A percentile compares a stretch with the other conserved stretches of the same genome.
Evolutionary conservation across 768 basidiomycete genomes (phyloP).

Genomic region (Tylopilus vinaceipallidus): DNA sequence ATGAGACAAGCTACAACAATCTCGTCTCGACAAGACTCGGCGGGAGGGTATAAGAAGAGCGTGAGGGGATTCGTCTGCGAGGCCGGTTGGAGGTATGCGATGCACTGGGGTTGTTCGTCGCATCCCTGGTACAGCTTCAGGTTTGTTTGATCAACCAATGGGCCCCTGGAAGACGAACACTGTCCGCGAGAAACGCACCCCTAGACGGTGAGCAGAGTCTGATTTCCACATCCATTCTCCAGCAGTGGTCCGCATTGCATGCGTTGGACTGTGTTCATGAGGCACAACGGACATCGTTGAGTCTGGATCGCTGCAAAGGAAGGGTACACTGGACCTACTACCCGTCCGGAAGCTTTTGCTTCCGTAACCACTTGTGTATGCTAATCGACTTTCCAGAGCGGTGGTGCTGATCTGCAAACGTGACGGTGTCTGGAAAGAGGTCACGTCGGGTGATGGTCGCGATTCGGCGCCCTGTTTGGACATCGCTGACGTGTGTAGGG

Average conservation of each 20-base stretch:
- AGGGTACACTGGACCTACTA: constrained; percentile 14
- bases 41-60: constrained; percentile 8
- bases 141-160: no score
- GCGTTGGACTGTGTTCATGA: constrained; percentile 7
- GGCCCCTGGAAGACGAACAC: background rate
- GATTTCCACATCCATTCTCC: constrained; percentile 14
- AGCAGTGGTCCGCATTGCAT: constrained; percentile 8
- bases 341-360: constrained; percentile 8
- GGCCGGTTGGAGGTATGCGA: constrained; percentile 10
- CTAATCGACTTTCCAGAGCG: constrained; percentile 1
- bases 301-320: no score
- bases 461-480: constrained; percentile 2
- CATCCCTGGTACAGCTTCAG: constrained; percentile 10
- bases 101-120: background rate
- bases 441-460: constrained; percentile 4
- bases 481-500: constrained; percentile 7
- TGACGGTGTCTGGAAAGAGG: constrained; percentile 16
- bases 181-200: background rate
- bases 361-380: constrained; percentile 15
- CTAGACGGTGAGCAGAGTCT: constrained; percentile 8
- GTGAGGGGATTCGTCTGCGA: constrained; percentile 4
- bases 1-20: constrained; percentile 12
- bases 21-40: constrained; percentile 12
- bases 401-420: constrained; percentile 3
- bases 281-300: background rate